These are phyloP conservation scores for Amylostereum areolatum DNA, from an alignment of 1,284 basidiomycete species.

Conservation along the genomic window DNA sequence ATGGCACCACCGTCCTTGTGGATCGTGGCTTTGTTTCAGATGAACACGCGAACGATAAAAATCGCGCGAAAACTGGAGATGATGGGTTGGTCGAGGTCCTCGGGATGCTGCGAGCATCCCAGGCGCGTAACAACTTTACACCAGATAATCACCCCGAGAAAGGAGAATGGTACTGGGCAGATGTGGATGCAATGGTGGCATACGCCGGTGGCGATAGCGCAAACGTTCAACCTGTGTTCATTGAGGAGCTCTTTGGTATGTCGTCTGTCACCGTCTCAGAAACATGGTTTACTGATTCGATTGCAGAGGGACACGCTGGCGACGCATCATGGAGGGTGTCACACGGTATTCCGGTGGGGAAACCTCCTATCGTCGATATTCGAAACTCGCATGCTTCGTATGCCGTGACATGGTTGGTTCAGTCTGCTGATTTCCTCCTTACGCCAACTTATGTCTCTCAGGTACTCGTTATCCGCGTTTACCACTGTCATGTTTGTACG, in stretches of 20 bases:
- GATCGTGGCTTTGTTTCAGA: slow-evolving; percentile 88
- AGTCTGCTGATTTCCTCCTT: background rate
- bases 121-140: slow-evolving; percentile 74
- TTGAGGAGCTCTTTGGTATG: slow-evolving; percentile 84
- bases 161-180: slow-evolving; percentile 91
- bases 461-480: slow-evolving; percentile 69
- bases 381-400: slow-evolving; percentile 96
- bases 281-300: slow-evolving; percentile 3
- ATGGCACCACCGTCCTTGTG: slow-evolving; percentile 79
- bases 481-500: slow-evolving; percentile 60
- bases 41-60: slow-evolving; percentile 40
- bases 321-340: slow-evolving; percentile 60
- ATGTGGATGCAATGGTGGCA: slow-evolving; percentile 78
- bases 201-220: slow-evolving; percentile 67
- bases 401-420: slow-evolving; percentile 83
- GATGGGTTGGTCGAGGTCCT: slow-evolving; percentile 62
- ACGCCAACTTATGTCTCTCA: slow-evolving; percentile 21
- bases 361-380: slow-evolving; percentile 80
- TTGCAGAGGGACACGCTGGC: slow-evolving; percentile 72
- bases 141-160: slow-evolving; percentile 82
- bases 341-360: slow-evolving; percentile 82
- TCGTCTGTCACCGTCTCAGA: slow-evolving; percentile 6
- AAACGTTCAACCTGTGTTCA: slow-evolving; percentile 76
- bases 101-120: slow-evolving; percentile 72
- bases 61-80: too few species aligned